Base-by-base conservation (phyloP, 768 basidiomycete genomes). In the Imleria badia region DNA sequence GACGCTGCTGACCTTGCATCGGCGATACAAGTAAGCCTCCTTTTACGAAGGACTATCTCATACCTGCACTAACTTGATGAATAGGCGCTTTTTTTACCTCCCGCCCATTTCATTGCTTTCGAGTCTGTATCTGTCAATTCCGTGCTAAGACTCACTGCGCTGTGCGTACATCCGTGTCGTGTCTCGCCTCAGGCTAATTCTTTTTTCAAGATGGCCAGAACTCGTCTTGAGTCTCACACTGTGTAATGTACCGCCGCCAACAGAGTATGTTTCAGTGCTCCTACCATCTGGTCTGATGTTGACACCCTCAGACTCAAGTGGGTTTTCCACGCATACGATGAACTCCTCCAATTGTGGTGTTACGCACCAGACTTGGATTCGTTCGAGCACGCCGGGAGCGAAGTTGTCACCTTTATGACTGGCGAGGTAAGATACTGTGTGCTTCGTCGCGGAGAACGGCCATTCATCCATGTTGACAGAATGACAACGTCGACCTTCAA, bases 1-100 rank as follows among this genome's bases (percentile, higher is more conserved):
- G 82, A 88, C 39, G 87, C 89, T 2, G 90, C 88, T 34, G 89
- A 91, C 73, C 62, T 91, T 35, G 89, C 86, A 5, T 76, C 80
- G 15, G 83, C 81, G 48, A 80, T 81, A 59, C 80, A 83, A 70
- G 87, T 85, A 56, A 41, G 81, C 74, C 47, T 22, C 52, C 39
- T 43, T 53, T 22, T 2, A 23, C 41, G 17, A 22, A 29, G 45
- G 14, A 13, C 19, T 20, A 6, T 30, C n/a, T 22, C 44, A 30
- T 38, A 36, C 33, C 30, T 19, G 23, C 31, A 58, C 46, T 36
- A 1, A 60, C 48, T 4, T 14, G 1, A 23, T 22, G 17, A 15
- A 22, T 57, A 91, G 86, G 72, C 75, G 13, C 77, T 92, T 12
- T 76, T 76, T 54, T 73, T 91, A 14, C 83, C 89, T 8, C 79